Conservation (phyloP, 2,329 filamentous ascomycete genomes). For the Zelopaecilomyces penicillatus region DNA sequence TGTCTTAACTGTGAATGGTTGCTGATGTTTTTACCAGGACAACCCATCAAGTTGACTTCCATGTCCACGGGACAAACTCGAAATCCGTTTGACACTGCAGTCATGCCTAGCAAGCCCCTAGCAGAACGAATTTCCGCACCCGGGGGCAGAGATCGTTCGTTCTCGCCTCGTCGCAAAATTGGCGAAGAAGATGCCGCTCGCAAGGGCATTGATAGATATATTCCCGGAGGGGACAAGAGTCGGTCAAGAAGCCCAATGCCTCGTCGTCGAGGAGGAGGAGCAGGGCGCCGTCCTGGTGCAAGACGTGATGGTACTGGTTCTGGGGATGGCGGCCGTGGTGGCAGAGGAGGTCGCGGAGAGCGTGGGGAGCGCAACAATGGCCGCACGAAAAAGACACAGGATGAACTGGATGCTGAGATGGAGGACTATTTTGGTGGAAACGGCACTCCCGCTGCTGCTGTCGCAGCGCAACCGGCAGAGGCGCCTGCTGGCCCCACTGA, state of each 20-base stretch:
- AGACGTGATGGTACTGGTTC: constrained; percentile 31
- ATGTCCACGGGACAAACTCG: constrained; percentile 44
- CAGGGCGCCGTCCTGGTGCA: constrained; percentile 43
- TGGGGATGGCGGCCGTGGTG: constrained; percentile 28
- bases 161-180: constrained; percentile 39
- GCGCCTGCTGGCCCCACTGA: constrained; percentile 26
- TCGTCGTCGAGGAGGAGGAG: constrained; percentile 41
- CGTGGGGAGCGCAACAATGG: background rate
- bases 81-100: constrained; percentile 49
- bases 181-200: constrained; percentile 51
- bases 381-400: constrained; percentile 74
- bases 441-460: constrained; percentile 27
- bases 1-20: background rate
- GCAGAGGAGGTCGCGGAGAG: constrained; percentile 29
- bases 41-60: constrained; percentile 69
- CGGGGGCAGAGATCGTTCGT: constrained; percentile 52
- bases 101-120: constrained; percentile 48
- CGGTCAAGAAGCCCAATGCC: constrained; percentile 54
- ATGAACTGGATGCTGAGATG: constrained; percentile 95
- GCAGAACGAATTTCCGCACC: constrained; percentile 53
- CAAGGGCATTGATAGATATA: constrained; percentile 69
- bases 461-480: constrained; percentile 13
- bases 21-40: constrained; percentile 38
- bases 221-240: constrained; percentile 48
- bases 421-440: constrained; percentile 71